A percentile compares a stretch with the other conserved stretches of the same genome.
Evolutionary conservation across 169 alveolate genomes (phyloP).

Genomic region (Fabrea salina): DNA sequence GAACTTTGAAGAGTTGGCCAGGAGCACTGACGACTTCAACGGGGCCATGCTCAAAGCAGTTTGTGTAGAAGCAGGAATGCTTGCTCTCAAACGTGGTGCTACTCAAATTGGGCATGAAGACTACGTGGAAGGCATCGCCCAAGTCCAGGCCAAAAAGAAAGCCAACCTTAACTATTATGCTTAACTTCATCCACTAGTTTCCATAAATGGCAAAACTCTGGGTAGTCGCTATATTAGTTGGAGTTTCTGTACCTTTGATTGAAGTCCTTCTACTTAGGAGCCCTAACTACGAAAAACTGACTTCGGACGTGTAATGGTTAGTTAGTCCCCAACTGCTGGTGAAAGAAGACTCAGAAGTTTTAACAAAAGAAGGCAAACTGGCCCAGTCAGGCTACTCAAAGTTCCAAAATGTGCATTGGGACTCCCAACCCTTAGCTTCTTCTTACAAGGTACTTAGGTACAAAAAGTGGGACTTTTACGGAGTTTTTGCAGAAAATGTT

Average conservation of each 20-base stretch:
- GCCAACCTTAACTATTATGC: constrained; percentile 95
- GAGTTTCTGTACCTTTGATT: no score
- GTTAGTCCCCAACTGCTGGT: no score
- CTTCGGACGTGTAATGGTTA: no score
- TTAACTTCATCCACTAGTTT: constrained; percentile 35
- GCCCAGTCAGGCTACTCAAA: background rate
- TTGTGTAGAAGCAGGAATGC: constrained; percentile 99
- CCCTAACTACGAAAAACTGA: no score
- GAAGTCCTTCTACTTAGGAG: no score
- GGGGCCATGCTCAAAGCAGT: constrained; percentile 98
- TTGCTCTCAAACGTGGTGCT: constrained; percentile 96
- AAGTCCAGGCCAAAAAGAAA: constrained; percentile 97
- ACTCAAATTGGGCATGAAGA: constrained; percentile 97
- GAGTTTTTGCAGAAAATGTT: background rate
- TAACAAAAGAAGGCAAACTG: constrained; percentile 9
- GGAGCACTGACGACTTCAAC: constrained; percentile 97
- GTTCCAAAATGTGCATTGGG: background rate
- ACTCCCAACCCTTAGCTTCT: background rate
- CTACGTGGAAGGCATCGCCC: constrained; percentile 96
- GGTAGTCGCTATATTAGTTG: no score
- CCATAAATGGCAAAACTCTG: background rate
- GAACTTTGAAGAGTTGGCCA: constrained; percentile 95
- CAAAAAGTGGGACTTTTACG: constrained; percentile 20
- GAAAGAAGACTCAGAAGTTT: no score
- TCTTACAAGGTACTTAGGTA: background rate